Evolutionary conservation across 2,329 filamentous ascomycete genomes (phyloP).

Genomic region (Lachnellula suecica): DNA sequence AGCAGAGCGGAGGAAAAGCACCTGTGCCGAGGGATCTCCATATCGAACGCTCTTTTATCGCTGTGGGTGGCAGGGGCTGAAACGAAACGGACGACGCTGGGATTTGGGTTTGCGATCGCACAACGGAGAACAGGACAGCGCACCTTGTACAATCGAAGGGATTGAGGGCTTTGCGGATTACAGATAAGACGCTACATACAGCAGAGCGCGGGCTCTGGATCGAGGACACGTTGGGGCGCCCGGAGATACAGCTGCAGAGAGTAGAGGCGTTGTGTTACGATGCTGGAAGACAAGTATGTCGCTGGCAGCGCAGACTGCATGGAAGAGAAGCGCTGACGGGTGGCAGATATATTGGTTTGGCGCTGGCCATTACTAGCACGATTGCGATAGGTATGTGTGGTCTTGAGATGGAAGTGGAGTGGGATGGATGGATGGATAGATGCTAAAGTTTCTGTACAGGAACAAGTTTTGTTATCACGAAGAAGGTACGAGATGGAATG

Average conservation of each 20-base stretch:
- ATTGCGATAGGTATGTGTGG: conserved; percentile 71
- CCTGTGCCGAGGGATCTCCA: too few species aligned
- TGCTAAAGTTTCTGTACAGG: too few species aligned
- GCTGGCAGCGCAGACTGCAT: neutral
- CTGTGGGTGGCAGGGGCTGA: too few species aligned
- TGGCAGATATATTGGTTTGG: conserved; percentile 72
- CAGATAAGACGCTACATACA: neutral
- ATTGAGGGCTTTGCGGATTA: too few species aligned
- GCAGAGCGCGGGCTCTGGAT: conserved; percentile 26
- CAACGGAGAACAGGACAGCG: too few species aligned
- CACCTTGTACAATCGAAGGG: too few species aligned
- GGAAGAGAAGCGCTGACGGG: conserved; percentile 20
- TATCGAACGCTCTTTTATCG: too few species aligned
- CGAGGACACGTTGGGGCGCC: conserved; percentile 21
- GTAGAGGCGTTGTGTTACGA: conserved; percentile 23
- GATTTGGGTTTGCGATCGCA: too few species aligned
- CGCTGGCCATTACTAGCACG: conserved; percentile 72
- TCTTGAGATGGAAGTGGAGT: neutral
- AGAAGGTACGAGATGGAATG: conserved; percentile 64
- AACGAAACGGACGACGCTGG: too few species aligned
- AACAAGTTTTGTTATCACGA: conserved; percentile 97
- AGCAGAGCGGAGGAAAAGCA: too few species aligned
- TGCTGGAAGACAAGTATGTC: conserved; percentile 48
- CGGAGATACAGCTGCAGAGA: conserved; percentile 21
- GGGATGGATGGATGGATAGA: too few species aligned